Evolutionary conservation across 2,329 filamentous ascomycete genomes (phyloP), one percentile per base, ranked within the genome.

Genomic region (Alternaria rosae): DNA sequence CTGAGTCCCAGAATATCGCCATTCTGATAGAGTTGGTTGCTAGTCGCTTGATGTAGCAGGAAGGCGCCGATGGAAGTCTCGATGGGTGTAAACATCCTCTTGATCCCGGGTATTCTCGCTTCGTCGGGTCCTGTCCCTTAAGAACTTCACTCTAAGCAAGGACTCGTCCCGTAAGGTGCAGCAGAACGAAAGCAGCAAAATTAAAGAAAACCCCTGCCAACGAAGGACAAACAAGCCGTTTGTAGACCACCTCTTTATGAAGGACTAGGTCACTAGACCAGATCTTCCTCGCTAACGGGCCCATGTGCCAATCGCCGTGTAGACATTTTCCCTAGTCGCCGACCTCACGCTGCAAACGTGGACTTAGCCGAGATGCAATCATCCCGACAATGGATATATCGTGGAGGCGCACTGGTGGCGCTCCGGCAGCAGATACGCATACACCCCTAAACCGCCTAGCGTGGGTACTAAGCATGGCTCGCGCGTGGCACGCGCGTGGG

Each of bases 1-100:
- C 84, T 86, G 47, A 82, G 81, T 8, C 85, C 85, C 59, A 86
- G 79, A 5, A 86, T 75, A 3, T 77, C 75, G n/a, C 84, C 84
- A 77, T 85, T 86, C 50, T 85, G 82, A 52, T 83, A 72, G 15
- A 86, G 81, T 0, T 86, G 77, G 20, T 81, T 79, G 20, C 82
- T 82, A 1, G 84, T 84, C 45, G 82, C 80, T 68, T 85, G 82
- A 59, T 83, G 83, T 51, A 86, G 78, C 55, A 86, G 73, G 12
- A 86, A 53, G 3, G 85, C 84, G 17, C 85, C 85, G 11, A 86
- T 69, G 6, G 81, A 80, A 13, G 85, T 85, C 65, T 86, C 81
- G 25, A 86, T 56, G 0, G 85, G 84, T 1, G 84, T 86, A 66
- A 86, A 86, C 84, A 86, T 86, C 1, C 9, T 64, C 47, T 54